Evolutionary conservation across 257 asterid genomes (phyloP), one percentile per base, ranked within the genome.

Genomic region (Solanum clarkiae): DNA sequence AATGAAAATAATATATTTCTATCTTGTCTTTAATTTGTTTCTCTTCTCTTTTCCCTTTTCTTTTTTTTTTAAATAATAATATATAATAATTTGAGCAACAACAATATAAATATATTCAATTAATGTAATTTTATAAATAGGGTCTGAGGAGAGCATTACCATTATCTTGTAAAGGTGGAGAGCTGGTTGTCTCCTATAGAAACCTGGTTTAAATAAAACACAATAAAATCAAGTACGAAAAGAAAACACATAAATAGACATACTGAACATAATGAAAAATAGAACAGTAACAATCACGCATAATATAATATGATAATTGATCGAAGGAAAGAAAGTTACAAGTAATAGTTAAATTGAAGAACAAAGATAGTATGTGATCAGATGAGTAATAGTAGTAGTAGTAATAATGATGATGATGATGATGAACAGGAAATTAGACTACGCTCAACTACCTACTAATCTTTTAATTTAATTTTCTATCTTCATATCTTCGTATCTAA

Each of bases 51-150:
- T 36, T 36, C 42, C 42, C 4, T 51, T 51, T 12, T 51, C 9
- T 51, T 10, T 5, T 36, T 51, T 51, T 12, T 51, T 51, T 51
- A 3, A 51, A 51, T 11, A 51, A 47, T 10, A 51, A 51, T 51
- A 2, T 36, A 51, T 51, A 4, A 53, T 53, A 32, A 32, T 32
- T 32, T 32, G 4, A 32, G 36, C 4, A 3, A 51, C 16, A 51
- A 51, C 1, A 11, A 12, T 12, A 51, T 11, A 2, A 32, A 32
- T 32, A 51, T 26, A 63, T 24, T 63, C 36, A 32, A 32, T 32
- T 0, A 26, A 5, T 13, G 0, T 63, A 63, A 26, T 26, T 1
- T 5, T 4, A 62, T 8, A 62, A 1, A 1, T 11, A 0, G 1
- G 1, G 0, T 26, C 8, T 13, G 0, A 26, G 7, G 8, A 63